Evolutionary conservation across 352 stramenopile genomes (phyloP).

Genomic region (Phytophthora aleatoria): DNA sequence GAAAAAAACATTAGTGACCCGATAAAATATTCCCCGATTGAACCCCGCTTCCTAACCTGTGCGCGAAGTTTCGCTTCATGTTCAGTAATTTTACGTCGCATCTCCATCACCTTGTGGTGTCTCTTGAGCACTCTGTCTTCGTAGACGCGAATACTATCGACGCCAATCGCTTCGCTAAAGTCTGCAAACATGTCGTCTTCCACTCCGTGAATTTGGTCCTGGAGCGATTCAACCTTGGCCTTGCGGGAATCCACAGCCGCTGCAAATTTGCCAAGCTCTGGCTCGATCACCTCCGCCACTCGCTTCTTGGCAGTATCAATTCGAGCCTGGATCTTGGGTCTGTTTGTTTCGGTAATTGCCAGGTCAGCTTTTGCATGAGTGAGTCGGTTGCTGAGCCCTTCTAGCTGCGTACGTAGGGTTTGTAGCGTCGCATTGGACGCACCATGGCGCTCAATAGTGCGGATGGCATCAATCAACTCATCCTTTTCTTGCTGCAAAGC

Average conservation of each 20-base stretch:
- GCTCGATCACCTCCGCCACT: conserved; percentile 55
- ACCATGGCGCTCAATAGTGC: conserved; percentile 66
- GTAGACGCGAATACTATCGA: conserved; percentile 90
- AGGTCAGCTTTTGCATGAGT: conserved; percentile 80
- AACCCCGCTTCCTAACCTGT: conserved; percentile 48
- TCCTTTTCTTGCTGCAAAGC: conserved; percentile 87
- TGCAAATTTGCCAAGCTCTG: conserved; percentile 70
- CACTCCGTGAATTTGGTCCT: conserved; percentile 70
- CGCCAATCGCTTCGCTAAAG: conserved; percentile 79
- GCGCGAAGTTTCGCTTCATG: conserved; percentile 85
- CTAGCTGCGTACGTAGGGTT: conserved; percentile 66
- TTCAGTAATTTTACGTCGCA: conserved; percentile 70
- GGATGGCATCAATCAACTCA: conserved; percentile 71
- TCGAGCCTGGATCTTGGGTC: conserved; percentile 64
- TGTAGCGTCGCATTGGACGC: conserved; percentile 72
- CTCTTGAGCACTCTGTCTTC: conserved; percentile 93
- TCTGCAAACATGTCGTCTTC: conserved; percentile 89
- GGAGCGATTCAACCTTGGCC: conserved; percentile 43
- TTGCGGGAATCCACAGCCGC: conserved; percentile 53
- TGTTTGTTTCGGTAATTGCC: conserved; percentile 70
- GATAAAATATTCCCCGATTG: background rate
- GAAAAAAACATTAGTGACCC: conserved; percentile 10
- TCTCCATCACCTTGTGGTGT: conserved; percentile 71
- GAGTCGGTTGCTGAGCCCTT: conserved; percentile 75
- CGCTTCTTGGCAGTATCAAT: conserved; percentile 60